Percentiles rank a stretch among this genome's conserved stretches.
phyloP scores from a whole-genome alignment of 2,329 filamentous ascomycete species.

The Xylaria sp. region DNA sequence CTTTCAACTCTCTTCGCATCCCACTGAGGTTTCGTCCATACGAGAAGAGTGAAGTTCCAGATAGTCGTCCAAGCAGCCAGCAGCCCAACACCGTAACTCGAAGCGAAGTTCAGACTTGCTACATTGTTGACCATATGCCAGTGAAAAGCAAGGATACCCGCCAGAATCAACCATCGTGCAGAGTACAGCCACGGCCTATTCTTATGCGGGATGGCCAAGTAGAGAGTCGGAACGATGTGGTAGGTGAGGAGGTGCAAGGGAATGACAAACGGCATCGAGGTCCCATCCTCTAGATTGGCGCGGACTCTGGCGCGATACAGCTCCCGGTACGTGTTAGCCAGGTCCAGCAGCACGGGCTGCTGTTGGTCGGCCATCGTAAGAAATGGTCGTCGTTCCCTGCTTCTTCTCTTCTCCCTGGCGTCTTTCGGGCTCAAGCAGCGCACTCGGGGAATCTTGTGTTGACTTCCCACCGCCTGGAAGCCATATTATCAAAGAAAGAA shows the following conservation, averaged over 20 bases:
- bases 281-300: slow-evolving; percentile 35
- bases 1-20: slow-evolving; percentile 48
- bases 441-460: neutral
- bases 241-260: slow-evolving; percentile 46
- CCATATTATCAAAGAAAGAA: neutral
- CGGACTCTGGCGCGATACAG: slow-evolving; percentile 28
- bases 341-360: slow-evolving; percentile 16
- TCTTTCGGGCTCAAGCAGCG: neutral
- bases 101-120: slow-evolving; percentile 48
- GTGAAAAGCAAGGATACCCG: slow-evolving; percentile 41
- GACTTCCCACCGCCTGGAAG: neutral
- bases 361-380: slow-evolving; percentile 14
- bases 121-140: slow-evolving; percentile 37
- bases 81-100: slow-evolving; percentile 47
- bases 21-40: slow-evolving; percentile 53
- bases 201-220: slow-evolving; percentile 52
- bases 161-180: slow-evolving; percentile 46
- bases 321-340: slow-evolving; percentile 28
- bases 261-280: slow-evolving; percentile 44
- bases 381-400: neutral
- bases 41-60: slow-evolving; percentile 43
- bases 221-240: slow-evolving; percentile 47
- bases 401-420: neutral
- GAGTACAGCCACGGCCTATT: slow-evolving; percentile 46
- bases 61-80: slow-evolving; percentile 47